Base-by-base conservation (phyloP, 1,139 yeast species). In the Geotrichum aggregatum region DNA sequence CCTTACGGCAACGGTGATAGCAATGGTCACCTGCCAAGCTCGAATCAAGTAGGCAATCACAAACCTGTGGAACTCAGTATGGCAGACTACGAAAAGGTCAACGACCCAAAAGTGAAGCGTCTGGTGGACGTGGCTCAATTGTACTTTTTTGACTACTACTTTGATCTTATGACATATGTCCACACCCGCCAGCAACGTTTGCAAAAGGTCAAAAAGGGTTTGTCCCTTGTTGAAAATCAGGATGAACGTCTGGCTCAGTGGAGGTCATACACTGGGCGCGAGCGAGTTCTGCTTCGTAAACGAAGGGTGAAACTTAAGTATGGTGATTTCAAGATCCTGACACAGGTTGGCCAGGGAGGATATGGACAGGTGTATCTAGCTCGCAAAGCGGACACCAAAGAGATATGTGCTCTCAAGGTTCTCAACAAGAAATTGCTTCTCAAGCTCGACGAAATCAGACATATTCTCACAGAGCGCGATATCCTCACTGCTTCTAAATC, bases 311-410 rank as follows among this genome's bases (percentile, higher is more conserved):
- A 89, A 69, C 96, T 97, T 45, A 87, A 86, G 67, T 92, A 89
- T 66, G 91, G 89, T 62, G 98, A 94, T 68, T 94, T 94, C 67
- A 94, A 89, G 67, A 87, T 91, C 76, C 83, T 94, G 57, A 92
- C 98, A 2, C 98, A 94, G 72, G 97, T 94, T 34, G 98, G 99
- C 24, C 98, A 94, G 74, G 99, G 99, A 65, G 98, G 99, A 2
- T 94, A 94, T 66, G 99, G 99, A 22, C 96, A 71, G 59, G 98
- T 94, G 16, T 94, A 87, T 63, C 74, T 94, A 60, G 98, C 99
- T 0, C 80, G 92, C 60, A 94, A 94, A 74, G 84, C 84, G 61
- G 99, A 94, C 65, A 89, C 98, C 3, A 82, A 85, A 60, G 99
- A 94, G 70, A 85, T 94, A 46, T 92, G 97, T 71, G 99, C 99